Evolutionary conservation across 345 rosid species (phyloP).

Genomic region (Citrus cavaleriei): DNA sequence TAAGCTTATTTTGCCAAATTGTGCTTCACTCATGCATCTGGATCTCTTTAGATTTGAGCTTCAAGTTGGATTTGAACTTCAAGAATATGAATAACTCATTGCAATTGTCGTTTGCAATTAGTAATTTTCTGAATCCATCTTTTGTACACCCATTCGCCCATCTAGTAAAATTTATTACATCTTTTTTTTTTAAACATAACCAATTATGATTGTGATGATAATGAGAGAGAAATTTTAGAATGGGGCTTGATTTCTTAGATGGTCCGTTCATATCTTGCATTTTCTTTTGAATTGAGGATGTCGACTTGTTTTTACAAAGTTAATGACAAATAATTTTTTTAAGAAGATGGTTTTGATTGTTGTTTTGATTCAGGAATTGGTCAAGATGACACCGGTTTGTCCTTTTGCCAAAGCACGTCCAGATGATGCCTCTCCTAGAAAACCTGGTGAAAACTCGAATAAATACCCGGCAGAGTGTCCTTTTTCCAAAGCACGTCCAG

Average conservation of each 20-base stretch:
- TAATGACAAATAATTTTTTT: background rate
- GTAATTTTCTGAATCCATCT: background rate
- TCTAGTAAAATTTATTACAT: no score
- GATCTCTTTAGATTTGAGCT: background rate
- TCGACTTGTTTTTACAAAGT: background rate
- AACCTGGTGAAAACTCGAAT: constrained; percentile 21
- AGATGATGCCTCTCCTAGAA: constrained; percentile 42
- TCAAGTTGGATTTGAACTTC: no score
- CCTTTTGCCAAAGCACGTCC: constrained; percentile 84
- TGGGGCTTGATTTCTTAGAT: background rate
- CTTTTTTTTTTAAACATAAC: no score
- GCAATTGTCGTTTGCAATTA: background rate
- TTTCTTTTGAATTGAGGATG: background rate
- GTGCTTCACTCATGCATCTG: background rate
- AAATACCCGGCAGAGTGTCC: constrained; percentile 54
- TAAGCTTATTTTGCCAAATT: background rate
- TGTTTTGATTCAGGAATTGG: constrained; percentile 1
- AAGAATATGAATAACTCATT: background rate
- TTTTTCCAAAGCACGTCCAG: constrained; percentile 66
- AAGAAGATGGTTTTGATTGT: background rate
- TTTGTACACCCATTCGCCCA: background rate
- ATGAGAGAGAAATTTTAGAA: no score
- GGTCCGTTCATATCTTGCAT: background rate
- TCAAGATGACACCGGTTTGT: constrained; percentile 67
- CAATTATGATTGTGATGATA: background rate